Conservation (phyloP, 2,329 filamentous ascomycete species). For the Ascochyta rabiei region DNA sequence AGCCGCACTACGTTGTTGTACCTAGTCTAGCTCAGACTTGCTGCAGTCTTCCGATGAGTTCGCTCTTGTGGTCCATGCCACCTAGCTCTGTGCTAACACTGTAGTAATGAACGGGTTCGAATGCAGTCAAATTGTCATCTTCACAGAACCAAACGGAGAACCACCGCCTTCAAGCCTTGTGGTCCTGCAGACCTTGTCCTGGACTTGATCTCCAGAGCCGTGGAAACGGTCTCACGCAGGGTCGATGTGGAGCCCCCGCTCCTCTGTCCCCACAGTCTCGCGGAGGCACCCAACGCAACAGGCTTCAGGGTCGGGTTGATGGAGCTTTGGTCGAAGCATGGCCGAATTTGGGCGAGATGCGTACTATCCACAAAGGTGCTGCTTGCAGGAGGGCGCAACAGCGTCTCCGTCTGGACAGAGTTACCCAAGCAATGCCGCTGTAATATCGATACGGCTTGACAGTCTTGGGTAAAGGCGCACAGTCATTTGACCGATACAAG, state of each 20-base stretch:
- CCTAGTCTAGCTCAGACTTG: not conserved
- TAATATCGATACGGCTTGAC: slow-evolving; percentile 16
- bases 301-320: slow-evolving; percentile 1
- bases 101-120: not conserved
- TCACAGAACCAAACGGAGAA: slow-evolving; percentile 3
- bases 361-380: not conserved
- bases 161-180: not conserved
- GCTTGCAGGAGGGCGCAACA: not conserved
- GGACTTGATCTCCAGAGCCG: slow-evolving; percentile 12
- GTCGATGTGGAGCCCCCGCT: slow-evolving; percentile 28
- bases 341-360: slow-evolving; percentile 9
- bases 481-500: slow-evolving; percentile 9
- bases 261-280: slow-evolving; percentile 10
- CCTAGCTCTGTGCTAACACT: not conserved
- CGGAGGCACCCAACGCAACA: slow-evolving; percentile 2
- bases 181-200: slow-evolving; percentile 1
- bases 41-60: not conserved
- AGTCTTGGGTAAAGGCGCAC: slow-evolving; percentile 3
- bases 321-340: slow-evolving; percentile 3
- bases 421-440: slow-evolving; percentile 16
- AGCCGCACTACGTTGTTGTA: not conserved
- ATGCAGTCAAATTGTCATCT: not conserved
- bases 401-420: too few species aligned
- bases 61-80: not conserved
- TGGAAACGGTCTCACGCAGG: slow-evolving; percentile 22